Base-by-base conservation (phyloP, 1,284 basidiomycete genomes). In the Waitea zeae region DNA sequence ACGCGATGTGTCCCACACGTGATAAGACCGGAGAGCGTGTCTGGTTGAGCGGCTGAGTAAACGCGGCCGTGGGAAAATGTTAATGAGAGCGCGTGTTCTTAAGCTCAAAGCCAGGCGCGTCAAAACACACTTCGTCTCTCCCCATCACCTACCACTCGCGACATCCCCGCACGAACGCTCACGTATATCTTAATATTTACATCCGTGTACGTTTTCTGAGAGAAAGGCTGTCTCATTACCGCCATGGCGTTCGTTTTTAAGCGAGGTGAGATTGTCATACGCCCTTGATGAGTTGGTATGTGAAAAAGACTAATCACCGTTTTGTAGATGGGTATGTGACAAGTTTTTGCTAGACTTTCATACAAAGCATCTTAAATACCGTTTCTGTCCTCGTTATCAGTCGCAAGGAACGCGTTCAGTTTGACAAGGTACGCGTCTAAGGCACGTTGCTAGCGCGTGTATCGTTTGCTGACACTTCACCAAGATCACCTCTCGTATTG, bases 401-500 rank as follows among this genome's bases (percentile, higher is more conserved):
- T 39, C 81, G 82, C 41, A 84, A 84, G 56, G 83, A 88, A 56
- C 74, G 70, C 49, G 79, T 89, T 35, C 78, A 83, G 49, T 88
- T 89, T 46, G 84, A 88, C 49, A 88, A 89, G 64, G 80, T 75
- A 46, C 40, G 59, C 46, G 41, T 46, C 20, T n/a, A 27, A 20
- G n/a, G n/a, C n/a, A 30, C 34, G 30, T 28, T 33, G 36, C 38
- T 38, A 39, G 42, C 4, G 19, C 17, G 27, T 19, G 20, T 30
- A 27, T 36, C 41, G 42, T 45, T 44, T 26, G 42, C 20, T 27
- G 18, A n/a, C n/a, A n/a, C n/a, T 30, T 45, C 36, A 42, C 31
- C 35, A 24, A 87, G 82, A 90, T 90, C 53, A 89, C 86, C 4
- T 77, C 84, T 20, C 67, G 92, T 47, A 83, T 98, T 51, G 76